Evolutionary conservation across 352 stramenopile species (phyloP), one percentile per base, ranked within the genome.

Genomic region (Pythium utonaiense): DNA sequence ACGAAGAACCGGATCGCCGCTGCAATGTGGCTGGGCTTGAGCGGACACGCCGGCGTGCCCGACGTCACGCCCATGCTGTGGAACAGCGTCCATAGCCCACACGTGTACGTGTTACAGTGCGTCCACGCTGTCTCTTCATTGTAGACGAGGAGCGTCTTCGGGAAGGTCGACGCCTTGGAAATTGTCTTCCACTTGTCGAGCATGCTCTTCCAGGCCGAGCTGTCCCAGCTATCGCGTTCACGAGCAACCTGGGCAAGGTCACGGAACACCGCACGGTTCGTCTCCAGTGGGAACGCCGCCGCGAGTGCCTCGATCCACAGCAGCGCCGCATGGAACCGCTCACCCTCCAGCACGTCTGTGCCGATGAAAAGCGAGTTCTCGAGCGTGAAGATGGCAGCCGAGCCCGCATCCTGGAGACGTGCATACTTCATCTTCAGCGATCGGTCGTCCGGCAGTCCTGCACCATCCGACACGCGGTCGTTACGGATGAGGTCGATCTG

Each of bases 41-140:
- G 79, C 16, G 69, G 62, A 17, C 62, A 69, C 12, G 68, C 57
- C 5, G 69, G 64, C 22, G 67, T 57, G 22, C 74, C 64, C 4
- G 77, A 66, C 36, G 51, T 70, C 45, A 86, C 73, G 21, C 71
- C 88, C 50, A 93, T 83, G 51, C 56, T 83, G 58, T 95, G 86
- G 68, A 95, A 93, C 1, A 95, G 68, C 27, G 78, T 85, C 86
- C 86, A 95, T 19, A 95, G 52, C 0, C 78, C 80, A 47, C 86
- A 95, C 13, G 83, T 93, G 73, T 88, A 93, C 10, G 82, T 90
- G 38, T 76, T 77, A 57, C 85, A 95, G 48, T 78, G 64, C 1
- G 62, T 66, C 75, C 73, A 92, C 0, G 41, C 50, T 3, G 69
- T 60, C 30, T 89, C 74, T 13, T 86, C 75, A 31, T 71, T 77